phyloP scores from a whole-genome alignment of 805 yeast species.

The Candida ortonii region DNA sequence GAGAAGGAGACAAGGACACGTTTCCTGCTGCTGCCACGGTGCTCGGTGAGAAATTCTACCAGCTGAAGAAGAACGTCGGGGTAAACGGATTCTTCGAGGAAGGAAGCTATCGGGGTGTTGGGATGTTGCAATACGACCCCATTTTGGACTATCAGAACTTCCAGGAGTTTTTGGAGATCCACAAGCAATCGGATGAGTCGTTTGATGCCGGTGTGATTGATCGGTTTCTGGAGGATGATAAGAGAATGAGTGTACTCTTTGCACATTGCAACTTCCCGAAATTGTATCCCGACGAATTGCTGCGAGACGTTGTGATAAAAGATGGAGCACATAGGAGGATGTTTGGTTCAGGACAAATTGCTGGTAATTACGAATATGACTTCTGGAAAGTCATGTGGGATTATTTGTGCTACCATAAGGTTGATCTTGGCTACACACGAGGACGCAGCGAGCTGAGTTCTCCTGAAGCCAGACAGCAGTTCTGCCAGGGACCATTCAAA shows the following conservation, averaged over 20 bases:
- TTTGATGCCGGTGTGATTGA: slow-evolving; percentile 13
- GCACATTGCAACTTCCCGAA: slow-evolving; percentile 49
- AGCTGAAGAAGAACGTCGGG: slow-evolving; percentile 49
- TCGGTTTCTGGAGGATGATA: slow-evolving; percentile 21
- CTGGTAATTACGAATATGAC: slow-evolving; percentile 20
- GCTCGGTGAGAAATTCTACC: slow-evolving; percentile 47
- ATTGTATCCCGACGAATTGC: slow-evolving; percentile 43
- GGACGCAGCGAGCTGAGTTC: slow-evolving; percentile 9
- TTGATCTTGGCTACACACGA: slow-evolving; percentile 18
- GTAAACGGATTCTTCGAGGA: slow-evolving; percentile 42
- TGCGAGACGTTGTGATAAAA: slow-evolving; percentile 23
- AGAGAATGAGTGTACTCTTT: slow-evolving; percentile 19
- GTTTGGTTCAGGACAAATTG: slow-evolving; percentile 12
- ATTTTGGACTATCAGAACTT: slow-evolving; percentile 33
- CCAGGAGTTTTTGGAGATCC: slow-evolving; percentile 19
- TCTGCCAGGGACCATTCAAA: slow-evolving; percentile 16
- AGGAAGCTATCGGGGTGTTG: slow-evolving; percentile 40
- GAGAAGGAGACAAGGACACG: slow-evolving; percentile 85
- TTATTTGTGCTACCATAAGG: slow-evolving; percentile 16
- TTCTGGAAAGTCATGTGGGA: slow-evolving; percentile 24
- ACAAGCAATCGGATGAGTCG: slow-evolving; percentile 18
- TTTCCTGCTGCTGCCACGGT: slow-evolving; percentile 66
- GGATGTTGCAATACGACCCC: slow-evolving; percentile 51
- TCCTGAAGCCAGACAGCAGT: slow-evolving; percentile 14
- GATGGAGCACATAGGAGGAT: slow-evolving; percentile 14